Evolutionary conservation across 83 land plant genomes (phyloP).

Genomic region (Larix sibirica): DNA sequence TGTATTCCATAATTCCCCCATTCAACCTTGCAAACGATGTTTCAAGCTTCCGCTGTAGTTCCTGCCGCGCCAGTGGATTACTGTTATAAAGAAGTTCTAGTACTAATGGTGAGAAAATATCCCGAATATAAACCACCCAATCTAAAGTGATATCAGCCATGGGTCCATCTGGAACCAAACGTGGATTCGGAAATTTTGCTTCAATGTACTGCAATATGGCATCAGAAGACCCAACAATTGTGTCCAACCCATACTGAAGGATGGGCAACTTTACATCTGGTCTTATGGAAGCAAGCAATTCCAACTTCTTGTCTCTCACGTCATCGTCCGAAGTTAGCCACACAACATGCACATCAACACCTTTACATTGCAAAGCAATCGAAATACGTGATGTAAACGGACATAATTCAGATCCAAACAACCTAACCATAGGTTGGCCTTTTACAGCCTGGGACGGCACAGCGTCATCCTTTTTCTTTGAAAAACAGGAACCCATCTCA

Average conservation of each 20-base stretch:
- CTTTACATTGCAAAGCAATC: slow-evolving; percentile 52
- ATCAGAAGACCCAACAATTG: slow-evolving; percentile 55
- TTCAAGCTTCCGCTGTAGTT: slow-evolving; percentile 22
- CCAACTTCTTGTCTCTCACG: slow-evolving; percentile 7
- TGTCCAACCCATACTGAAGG: slow-evolving; percentile 43
- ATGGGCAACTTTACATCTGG: slow-evolving; percentile 36
- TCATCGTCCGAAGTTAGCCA: slow-evolving; percentile 25
- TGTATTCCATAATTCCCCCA: slow-evolving; percentile 34
- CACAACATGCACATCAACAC: slow-evolving; percentile 23
- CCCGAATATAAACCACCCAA: slow-evolving; percentile 45
- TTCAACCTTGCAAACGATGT: slow-evolving; percentile 31
- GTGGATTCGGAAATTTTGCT: slow-evolving; percentile 38
- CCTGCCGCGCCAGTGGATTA: slow-evolving; percentile 24
- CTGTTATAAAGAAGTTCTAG: slow-evolving; percentile 36
- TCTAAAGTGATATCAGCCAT: slow-evolving; percentile 17
- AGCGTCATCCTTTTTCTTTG: background rate
- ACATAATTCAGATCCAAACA: slow-evolving; percentile 48
- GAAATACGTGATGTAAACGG: slow-evolving; percentile 38
- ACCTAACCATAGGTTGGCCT: slow-evolving; percentile 20
- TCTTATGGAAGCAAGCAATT: slow-evolving; percentile 8
- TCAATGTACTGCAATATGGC: slow-evolving; percentile 59
- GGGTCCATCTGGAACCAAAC: slow-evolving; percentile 22
- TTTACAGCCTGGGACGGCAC: slow-evolving; percentile 18
- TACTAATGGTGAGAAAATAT: slow-evolving; percentile 38
- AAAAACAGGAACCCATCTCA: slow-evolving; percentile 6